Base-by-base conservation (phyloP, 2,329 filamentous ascomycete species). In the Diplodia sapinea region DNA sequence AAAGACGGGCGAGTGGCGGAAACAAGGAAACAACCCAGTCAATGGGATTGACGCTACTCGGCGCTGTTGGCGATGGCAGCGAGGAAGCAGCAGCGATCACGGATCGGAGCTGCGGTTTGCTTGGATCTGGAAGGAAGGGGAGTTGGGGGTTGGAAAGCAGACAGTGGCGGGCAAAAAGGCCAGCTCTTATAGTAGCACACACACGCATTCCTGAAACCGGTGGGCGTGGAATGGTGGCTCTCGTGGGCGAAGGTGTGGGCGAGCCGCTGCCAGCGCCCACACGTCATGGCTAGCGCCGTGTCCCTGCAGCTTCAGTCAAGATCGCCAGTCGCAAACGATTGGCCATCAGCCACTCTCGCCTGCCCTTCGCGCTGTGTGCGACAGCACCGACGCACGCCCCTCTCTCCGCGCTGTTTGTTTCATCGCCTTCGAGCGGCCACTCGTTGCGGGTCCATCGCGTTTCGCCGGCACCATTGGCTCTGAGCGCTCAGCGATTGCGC, bases 1-100 rank as follows among this genome's bases (percentile, higher is more conserved):
- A 63, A 63, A 63, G 59, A 63, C 26, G 43, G 3, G n/a, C 43
- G 40, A 13, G 59, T 51, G 59, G 59, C 29, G 59, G 38, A 63
- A 63, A 63, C 59, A 63, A 52, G 59, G 59, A 63, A 63, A 63
- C 59, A 63, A 63, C 59, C 59, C 59, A 63, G 59, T 63, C 59
- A 51, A 63, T 63, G 59, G 59, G 59, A 63, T 51, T 49, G 43
- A 49, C 57, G 57, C 26, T 61, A 23, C 29, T 50, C 43, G 59
- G 43, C 26, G 26, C 26, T 26, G 26, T 26, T 26, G 26, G 29
- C 26, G 29, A 31, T 26, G 26, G 7, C 17, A 55, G 33, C 20
- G 36, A 17, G 7, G 40, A 33, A 13, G 23, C 43, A 52, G 31
- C 59, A 49, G 17, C 47, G 59, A 63, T 63, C 59, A 47, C 59